Evolutionary conservation across 2,329 filamentous ascomycete genomes (phyloP), one percentile per base, ranked within the genome.

Genomic region (Sporothrix variecibatus): DNA sequence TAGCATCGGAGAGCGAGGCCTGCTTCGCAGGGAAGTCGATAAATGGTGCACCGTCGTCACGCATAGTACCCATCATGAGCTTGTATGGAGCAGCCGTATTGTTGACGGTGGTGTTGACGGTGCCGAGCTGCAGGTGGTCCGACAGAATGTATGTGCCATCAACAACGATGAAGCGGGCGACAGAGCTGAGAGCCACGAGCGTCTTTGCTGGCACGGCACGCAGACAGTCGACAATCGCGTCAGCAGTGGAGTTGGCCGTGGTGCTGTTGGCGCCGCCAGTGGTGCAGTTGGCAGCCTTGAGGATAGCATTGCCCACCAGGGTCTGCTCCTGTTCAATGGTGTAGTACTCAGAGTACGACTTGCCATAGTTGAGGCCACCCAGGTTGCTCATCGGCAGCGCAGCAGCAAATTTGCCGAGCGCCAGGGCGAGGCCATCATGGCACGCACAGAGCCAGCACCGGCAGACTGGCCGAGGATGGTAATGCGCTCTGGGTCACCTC

Each of bases 291-390:
- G 86, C 84, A 5, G 83, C 84, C 2, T 79, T 76, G 73, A 91
- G 85, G 70, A 91, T 85, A 1, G 84, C 81, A n/a, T 84, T 82
- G 0, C 86, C 88, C 0, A 83, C 85, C 0, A 84, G 81, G 1
- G 82, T 78, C 78, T 87, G 85, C 28, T 86, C 86, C 74, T 89
- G 81, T 3, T 84, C 80, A 74, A 90, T 85, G 2, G 88, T 89
- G 77, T 87, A 86, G 80, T 90, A 91, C 31, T 85, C 83, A 12
- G 86, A 88, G 79, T 90, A 91, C 0, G 87, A 85, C 0, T 86
- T 87, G 12, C 87, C 88, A 74, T 90, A 90, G 78, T 87, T 84
- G 58, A 83, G 78, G 0, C 83, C 83, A 12, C 84, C 84, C 2
- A 84, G 80, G 62, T 82, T 84, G 76, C 82, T 83, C 73, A 84